These are phyloP conservation scores for Ophiognomonia clavigignenti-juglandacearum DNA, from an alignment of 2,329 filamentous ascomycete genomes.

Conservation along the genomic window DNA sequence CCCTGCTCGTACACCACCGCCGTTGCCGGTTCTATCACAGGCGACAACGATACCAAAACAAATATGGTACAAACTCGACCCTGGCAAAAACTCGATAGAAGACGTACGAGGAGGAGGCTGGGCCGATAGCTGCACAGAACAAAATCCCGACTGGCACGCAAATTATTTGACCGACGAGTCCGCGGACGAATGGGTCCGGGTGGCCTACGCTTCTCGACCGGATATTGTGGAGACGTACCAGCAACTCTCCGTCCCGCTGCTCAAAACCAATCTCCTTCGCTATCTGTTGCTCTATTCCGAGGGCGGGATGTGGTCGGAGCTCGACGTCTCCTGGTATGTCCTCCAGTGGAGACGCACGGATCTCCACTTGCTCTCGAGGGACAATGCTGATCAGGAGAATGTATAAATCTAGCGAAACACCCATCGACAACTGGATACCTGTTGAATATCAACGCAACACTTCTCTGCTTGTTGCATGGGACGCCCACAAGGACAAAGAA, in stretches of 20 bases:
- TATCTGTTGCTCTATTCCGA: slow-evolving; percentile 16
- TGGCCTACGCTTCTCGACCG: neutral
- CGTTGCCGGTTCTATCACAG: too few relatives aligned
- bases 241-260: slow-evolving; percentile 5
- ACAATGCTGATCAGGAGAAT: too few relatives aligned
- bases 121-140: neutral
- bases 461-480: neutral
- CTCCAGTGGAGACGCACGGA: too few relatives aligned
- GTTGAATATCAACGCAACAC: neutral
- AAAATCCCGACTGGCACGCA: neutral
- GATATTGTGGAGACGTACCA: neutral
- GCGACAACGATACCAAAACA: too few relatives aligned
- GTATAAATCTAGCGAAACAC: slow-evolving; percentile 6
- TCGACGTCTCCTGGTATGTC: too few relatives aligned
- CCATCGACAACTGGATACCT: slow-evolving; percentile 1
- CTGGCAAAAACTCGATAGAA: too few relatives aligned
- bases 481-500: slow-evolving; percentile 16
- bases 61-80: too few relatives aligned
- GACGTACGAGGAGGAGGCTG: too few relatives aligned
- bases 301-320: slow-evolving; percentile 17
- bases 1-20: too few relatives aligned
- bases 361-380: too few relatives aligned
- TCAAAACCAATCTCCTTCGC: slow-evolving; percentile 10
- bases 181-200: neutral
- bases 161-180: neutral